Base-by-base conservation (phyloP, 2,329 filamentous ascomycete genomes). In the Arthrobotrys sphaeroides region DNA sequence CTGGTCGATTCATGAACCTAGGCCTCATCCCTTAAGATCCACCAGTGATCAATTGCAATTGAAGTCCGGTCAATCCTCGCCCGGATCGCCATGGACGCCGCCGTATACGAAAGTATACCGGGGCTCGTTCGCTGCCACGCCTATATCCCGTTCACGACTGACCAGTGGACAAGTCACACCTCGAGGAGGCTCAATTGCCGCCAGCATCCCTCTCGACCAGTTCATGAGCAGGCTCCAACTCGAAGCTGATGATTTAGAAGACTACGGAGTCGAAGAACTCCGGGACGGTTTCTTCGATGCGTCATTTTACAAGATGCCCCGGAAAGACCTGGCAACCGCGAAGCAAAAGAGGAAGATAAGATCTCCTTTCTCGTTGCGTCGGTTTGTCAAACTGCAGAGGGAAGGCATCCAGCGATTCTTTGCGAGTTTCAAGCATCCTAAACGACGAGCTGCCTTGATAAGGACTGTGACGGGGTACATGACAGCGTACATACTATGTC, bases 401-500 rank as follows among this genome's bases (percentile, higher is more conserved):
- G 64, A 75, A 18, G 72, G 72, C 16, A 53, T 75, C 22, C 28
- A 64, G 5, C 64, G 72, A 16, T 75, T 75, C 64, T 53, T 47
- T 55, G 40, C 16, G 31, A 66, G 24, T 28, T 57, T 75, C 12
- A 51, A 47, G n/a, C 53, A 65, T 18, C 36, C 64, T 1, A 69
- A 62, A 43, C 36, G 72, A 12, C 47, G 64, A 20, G 59, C 62
- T 53, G 57, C 57, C n/a, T 47, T 75, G 16, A 65, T 64, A 59
- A 62, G 72, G 13, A 64, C 72, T 10, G 72, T 75, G 7, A 45
- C 85, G n/a, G 86, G 83, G n/a, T 88, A 87, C 80, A 87, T 87
- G 77, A 82, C 85, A 51, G 84, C 87, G 1, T 89, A 88, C 78
- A 80, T 86, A 1, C 79, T 88, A 16, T 89, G 87, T 77, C 84